These are phyloP conservation scores for Fomitopsis serialis DNA, from an alignment of 768 basidiomycete species.

Conservation along the genomic window DNA sequence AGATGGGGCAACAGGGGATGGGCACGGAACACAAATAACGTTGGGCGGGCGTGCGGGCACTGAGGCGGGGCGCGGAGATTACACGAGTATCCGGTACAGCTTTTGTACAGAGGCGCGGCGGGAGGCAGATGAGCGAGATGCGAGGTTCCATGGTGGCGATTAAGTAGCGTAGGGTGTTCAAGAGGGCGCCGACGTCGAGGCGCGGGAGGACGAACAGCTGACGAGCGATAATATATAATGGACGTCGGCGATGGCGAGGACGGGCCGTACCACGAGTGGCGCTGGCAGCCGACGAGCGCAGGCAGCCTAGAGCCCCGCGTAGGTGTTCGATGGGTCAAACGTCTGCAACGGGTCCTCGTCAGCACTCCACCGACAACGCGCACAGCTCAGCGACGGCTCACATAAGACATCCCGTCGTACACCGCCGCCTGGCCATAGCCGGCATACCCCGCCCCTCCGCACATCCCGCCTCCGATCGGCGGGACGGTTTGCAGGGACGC, in stretches of 20 bases:
- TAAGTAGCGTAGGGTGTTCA: background rate
- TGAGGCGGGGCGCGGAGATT: no score
- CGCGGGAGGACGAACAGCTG: background rate
- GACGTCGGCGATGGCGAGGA: no score
- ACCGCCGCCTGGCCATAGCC: background rate
- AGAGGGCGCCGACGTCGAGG: background rate
- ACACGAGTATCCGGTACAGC: no score
- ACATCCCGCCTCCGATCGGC: background rate
- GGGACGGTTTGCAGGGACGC: background rate
- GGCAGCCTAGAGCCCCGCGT: background rate
- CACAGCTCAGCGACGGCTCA: background rate
- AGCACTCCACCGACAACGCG: background rate
- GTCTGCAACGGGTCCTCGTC: background rate
- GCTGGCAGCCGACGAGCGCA: no score
- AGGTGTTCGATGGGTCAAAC: background rate
- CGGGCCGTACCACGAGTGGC: no score
- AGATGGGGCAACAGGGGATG: no score
- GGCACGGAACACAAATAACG: no score
- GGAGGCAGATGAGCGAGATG: background rate
- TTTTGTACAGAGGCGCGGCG: background rate
- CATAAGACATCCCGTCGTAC: background rate
- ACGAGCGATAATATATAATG: no score
- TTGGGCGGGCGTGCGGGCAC: no score
- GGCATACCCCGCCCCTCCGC: background rate
- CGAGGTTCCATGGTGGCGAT: background rate